phyloP scores from a whole-genome alignment of 2,329 filamentous ascomycete species.

The Monilinia vaccinii-corymbosi region DNA sequence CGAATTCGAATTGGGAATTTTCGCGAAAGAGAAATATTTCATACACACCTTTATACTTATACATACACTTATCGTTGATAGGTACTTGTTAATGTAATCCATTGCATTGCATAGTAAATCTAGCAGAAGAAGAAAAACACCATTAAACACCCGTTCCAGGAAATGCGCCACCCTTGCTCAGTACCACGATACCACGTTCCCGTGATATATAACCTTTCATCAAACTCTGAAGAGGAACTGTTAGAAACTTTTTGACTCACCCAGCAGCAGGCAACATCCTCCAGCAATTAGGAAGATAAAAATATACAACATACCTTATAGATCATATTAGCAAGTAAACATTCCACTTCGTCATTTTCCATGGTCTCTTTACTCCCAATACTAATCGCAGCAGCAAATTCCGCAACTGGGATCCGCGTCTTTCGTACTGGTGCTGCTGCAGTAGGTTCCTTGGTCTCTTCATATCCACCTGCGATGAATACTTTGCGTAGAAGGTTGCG shows the following conservation, averaged over 20 bases:
- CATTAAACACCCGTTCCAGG: constrained; percentile 69
- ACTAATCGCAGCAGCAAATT: constrained; percentile 79
- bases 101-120: not conserved
- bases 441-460: constrained; percentile 62
- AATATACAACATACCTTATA: constrained; percentile 66
- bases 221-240: constrained; percentile 22
- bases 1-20: not conserved
- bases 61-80: not conserved
- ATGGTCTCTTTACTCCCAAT: constrained; percentile 58
- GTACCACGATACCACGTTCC: constrained; percentile 78
- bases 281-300: not conserved
- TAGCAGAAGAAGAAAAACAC: not conserved
- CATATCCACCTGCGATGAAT: constrained; percentile 75
- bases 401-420: constrained; percentile 71
- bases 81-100: not conserved
- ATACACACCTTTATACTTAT: not conserved
- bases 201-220: constrained; percentile 99
- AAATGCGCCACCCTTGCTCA: constrained; percentile 90
- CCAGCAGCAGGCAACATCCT: not conserved
- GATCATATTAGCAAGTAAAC: constrained; percentile 89
- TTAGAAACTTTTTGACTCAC: not conserved
- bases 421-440: constrained; percentile 51
- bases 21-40: not conserved
- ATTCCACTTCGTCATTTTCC: constrained; percentile 91
- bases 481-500: constrained; percentile 90